phyloP scores from a whole-genome alignment of 2,329 filamentous ascomycete species.

The Dactylellina cionopaga region DNA sequence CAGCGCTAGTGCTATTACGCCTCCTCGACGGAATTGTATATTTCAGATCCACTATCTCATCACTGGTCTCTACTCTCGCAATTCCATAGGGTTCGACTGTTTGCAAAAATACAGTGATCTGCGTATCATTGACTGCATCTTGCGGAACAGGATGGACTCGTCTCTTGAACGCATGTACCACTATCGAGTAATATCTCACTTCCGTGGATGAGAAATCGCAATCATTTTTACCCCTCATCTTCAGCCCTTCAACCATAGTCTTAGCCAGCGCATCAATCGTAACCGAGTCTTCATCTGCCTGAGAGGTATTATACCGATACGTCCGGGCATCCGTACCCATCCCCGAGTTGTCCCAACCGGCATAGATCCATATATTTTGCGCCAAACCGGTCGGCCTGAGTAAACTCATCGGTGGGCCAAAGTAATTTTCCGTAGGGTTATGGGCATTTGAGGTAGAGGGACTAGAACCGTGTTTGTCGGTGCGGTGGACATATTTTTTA shows the following conservation, averaged over 20 bases:
- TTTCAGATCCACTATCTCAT: neutral
- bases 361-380: slow-evolving; percentile 26
- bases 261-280: slow-evolving; percentile 3
- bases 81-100: slow-evolving; percentile 13
- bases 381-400: neutral
- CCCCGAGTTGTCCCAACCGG: neutral
- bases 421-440: neutral
- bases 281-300: neutral
- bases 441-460: neutral
- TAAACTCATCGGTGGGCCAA: neutral
- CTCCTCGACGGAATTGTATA: neutral
- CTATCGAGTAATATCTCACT: neutral
- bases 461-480: neutral
- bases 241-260: neutral
- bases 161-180: slow-evolving; percentile 1
- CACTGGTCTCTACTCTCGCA: neutral
- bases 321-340: neutral
- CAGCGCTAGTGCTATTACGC: neutral
- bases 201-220: neutral
- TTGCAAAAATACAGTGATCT: slow-evolving; percentile 8
- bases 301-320: slow-evolving; percentile 2
- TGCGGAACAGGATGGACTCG: neutral
- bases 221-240: neutral
- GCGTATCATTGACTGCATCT: neutral
- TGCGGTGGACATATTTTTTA: neutral